Evolutionary conservation across 2,329 filamentous ascomycete species (phyloP).

Genomic region (Rutstroemia sydowiana): DNA sequence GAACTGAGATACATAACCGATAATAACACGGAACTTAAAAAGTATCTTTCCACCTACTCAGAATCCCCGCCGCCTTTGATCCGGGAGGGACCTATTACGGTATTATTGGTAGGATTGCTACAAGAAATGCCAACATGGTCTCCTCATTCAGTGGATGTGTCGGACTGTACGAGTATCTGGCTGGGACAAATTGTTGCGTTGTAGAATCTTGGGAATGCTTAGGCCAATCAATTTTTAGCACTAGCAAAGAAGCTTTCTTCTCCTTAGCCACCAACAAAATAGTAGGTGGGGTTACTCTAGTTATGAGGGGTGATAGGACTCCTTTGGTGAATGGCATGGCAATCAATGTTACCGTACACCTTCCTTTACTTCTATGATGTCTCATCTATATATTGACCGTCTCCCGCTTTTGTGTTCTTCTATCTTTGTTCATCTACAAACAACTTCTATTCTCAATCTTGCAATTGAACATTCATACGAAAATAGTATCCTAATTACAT

Average conservation of each 20-base stretch:
- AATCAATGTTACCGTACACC: no score
- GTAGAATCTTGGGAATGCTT: background rate
- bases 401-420: background rate
- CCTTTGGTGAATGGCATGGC: no score
- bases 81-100: background rate
- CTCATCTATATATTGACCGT: background rate
- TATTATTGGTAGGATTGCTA: no score
- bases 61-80: background rate
- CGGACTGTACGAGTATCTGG: background rate
- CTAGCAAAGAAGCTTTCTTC: no score
- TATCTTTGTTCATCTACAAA: background rate
- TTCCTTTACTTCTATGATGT: background rate
- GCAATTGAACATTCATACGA: background rate
- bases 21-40: no score
- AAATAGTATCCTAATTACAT: background rate
- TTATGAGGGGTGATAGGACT: background rate
- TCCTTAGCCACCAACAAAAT: background rate
- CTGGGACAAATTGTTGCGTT: background rate
- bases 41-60: background rate
- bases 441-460: no score
- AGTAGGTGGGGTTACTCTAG: background rate
- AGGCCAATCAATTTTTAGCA: background rate
- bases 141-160: background rate
- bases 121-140: background rate
- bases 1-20: no score